Evolutionary conservation across 257 asterid genomes (phyloP), one percentile per base, ranked within the genome.

Genomic region (Paraleonurus japonicus): DNA sequence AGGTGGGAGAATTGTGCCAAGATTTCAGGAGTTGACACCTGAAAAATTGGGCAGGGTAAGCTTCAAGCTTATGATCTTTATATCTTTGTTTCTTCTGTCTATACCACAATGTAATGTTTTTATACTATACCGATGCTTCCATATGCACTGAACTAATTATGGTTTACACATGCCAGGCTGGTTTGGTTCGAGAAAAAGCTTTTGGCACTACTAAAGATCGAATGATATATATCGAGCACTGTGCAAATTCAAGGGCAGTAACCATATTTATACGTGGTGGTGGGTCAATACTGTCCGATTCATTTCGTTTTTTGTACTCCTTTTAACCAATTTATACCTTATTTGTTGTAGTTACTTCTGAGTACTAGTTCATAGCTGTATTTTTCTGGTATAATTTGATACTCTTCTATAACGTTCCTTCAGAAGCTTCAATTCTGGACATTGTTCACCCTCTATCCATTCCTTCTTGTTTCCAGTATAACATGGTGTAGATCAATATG

Each of bases 1-100:
- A 94, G 98, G 98, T 76, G 98, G 97, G 75, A 85, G 98, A 87
- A 94, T 94, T 81, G 98, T 94, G 72, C 98, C 98, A 61, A 87
- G 98, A 84, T 94, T 94, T 81, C 98, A 91, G 77, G 96, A 94
- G 79, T 81, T 94, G 85, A 86, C 96, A 7, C 78, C 97, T 33
- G 98, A 91, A 74, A 91, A 94, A 78, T 84, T 94, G 63, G 98
- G 98, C 81, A 80, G 15, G 79, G 98, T 94, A 81, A 71, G 72
- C 33, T 48, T 63, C 35, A 37, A 37, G 20, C 41, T 20, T 28
- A 5, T 76, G 32, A 50, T 59, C 60, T 61, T 27, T 20, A 13
- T 23, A 10, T 11, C 37, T 64, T 70, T 7, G 45, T 32, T 50
- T 4, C 23, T 27, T 57, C 70, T 61, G 22, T 64, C 43, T 30